Conservation (phyloP, 352 stramenopile genomes). For the Pseudoperonospora humuli region DNA sequence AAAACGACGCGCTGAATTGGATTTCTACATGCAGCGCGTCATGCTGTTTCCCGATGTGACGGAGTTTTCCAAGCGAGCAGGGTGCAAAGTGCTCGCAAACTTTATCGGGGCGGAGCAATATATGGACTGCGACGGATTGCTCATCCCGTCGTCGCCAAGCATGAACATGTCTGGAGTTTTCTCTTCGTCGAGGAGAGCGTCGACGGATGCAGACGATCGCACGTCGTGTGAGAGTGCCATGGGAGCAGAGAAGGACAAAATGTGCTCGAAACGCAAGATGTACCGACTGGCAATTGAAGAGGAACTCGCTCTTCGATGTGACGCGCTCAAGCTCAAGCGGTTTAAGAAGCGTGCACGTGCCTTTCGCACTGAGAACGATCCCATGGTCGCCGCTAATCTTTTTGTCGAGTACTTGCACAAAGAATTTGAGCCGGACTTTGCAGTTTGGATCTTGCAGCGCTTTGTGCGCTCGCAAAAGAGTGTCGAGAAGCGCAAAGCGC, state of each 20-base stretch:
- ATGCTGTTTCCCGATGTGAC: slow-evolving; percentile 62
- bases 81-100: slow-evolving; percentile 52
- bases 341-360: slow-evolving; percentile 62
- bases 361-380: slow-evolving; percentile 70
- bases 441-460: slow-evolving; percentile 41
- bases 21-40: slow-evolving; percentile 81
- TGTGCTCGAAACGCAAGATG: slow-evolving; percentile 28
- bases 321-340: slow-evolving; percentile 44
- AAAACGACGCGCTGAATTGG: slow-evolving; percentile 65
- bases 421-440: slow-evolving; percentile 49
- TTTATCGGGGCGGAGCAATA: slow-evolving; percentile 48
- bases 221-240: slow-evolving; percentile 12
- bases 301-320: slow-evolving; percentile 37
- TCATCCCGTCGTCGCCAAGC: slow-evolving; percentile 6
- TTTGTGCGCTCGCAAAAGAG: slow-evolving; percentile 50
- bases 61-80: slow-evolving; percentile 45
- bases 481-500: slow-evolving; percentile 40
- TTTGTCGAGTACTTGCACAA: slow-evolving; percentile 49
- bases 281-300: slow-evolving; percentile 68
- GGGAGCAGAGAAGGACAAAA: slow-evolving; percentile 14
- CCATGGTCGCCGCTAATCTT: slow-evolving; percentile 27
- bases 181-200: slow-evolving; percentile 19
- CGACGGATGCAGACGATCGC: slow-evolving; percentile 21
- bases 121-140: slow-evolving; percentile 36
- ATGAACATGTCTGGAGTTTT: slow-evolving; percentile 25